Evolutionary conservation across 2,329 filamentous ascomycete genomes (phyloP).

Genomic region (Ophiostoma ips): DNA sequence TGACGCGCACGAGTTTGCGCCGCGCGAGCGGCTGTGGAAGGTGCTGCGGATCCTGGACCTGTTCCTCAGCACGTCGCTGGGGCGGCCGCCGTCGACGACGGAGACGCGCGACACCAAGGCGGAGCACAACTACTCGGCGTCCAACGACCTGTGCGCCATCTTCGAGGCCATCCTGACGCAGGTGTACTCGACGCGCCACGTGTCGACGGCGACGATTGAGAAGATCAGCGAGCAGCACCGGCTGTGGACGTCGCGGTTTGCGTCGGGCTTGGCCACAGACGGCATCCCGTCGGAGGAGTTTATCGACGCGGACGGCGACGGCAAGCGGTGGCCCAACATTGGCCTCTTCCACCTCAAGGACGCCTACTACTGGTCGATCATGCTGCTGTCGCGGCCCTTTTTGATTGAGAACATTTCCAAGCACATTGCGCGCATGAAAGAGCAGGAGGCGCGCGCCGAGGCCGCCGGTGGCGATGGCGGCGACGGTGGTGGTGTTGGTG

Average conservation of each 20-base stretch:
- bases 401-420: conserved; percentile 19
- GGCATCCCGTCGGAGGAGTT: conserved; percentile 10
- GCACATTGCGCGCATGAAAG: conserved; percentile 6
- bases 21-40: conserved; percentile 22
- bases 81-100: conserved; percentile 21
- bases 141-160: conserved; percentile 23
- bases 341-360: conserved; percentile 22
- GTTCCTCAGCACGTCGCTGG: conserved; percentile 22
- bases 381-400: conserved; percentile 24
- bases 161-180: conserved; percentile 24
- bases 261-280: conserved; percentile 12
- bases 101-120: conserved; percentile 17
- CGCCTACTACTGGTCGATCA: conserved; percentile 26
- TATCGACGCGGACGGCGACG: conserved; percentile 9
- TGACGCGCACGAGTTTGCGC: conserved; percentile 14
- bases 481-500: too few species aligned
- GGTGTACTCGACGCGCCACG: conserved; percentile 21
- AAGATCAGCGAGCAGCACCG: conserved; percentile 18
- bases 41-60: conserved; percentile 21
- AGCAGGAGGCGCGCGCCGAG: background rate
- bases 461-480: too few species aligned
- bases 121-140: conserved; percentile 16
- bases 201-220: conserved; percentile 17
- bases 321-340: conserved; percentile 16
- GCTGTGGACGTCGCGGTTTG: conserved; percentile 15